phyloP scores from a whole-genome alignment of 2,329 filamentous ascomycete species.

The Monilinia laxa region DNA sequence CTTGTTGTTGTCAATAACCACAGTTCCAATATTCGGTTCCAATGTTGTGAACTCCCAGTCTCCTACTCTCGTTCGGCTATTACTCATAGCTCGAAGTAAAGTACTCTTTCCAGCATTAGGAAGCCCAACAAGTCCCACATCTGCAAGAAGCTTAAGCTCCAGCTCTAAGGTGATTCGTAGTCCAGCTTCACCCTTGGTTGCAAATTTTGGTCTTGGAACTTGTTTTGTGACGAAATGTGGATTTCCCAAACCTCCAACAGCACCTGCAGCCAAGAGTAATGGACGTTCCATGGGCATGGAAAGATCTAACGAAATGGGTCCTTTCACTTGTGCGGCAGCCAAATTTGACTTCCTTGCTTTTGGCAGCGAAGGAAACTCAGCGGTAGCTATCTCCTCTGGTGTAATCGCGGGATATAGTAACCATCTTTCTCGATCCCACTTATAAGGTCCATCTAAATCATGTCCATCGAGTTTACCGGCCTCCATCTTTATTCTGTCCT shows the following conservation, averaged over 20 bases:
- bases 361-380: conserved; percentile 57
- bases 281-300: conserved; percentile 77
- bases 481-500: conserved; percentile 44
- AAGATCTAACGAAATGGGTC: conserved; percentile 71
- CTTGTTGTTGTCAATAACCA: conserved; percentile 84
- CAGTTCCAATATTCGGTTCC: conserved; percentile 91
- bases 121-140: conserved; percentile 90
- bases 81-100: conserved; percentile 80
- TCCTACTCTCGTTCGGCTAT: conserved; percentile 84
- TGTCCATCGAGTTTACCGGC: conserved; percentile 43
- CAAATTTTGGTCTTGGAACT: conserved; percentile 78
- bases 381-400: conserved; percentile 64
- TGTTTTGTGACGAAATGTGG: conserved; percentile 83
- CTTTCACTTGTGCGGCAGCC: conserved; percentile 60
- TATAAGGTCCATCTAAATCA: conserved; percentile 40
- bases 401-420: conserved; percentile 79
- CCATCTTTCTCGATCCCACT: conserved; percentile 67
- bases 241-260: conserved; percentile 87
- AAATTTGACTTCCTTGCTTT: conserved; percentile 56
- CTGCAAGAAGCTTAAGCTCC: conserved; percentile 91
- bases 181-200: conserved; percentile 79
- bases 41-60: conserved; percentile 97
- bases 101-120: conserved; percentile 98
- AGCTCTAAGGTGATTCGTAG: conserved; percentile 78
- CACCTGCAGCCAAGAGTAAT: conserved; percentile 82